Conservation (phyloP, 495 filamentous ascomycete species). For the Penicillium nucicola region DNA sequence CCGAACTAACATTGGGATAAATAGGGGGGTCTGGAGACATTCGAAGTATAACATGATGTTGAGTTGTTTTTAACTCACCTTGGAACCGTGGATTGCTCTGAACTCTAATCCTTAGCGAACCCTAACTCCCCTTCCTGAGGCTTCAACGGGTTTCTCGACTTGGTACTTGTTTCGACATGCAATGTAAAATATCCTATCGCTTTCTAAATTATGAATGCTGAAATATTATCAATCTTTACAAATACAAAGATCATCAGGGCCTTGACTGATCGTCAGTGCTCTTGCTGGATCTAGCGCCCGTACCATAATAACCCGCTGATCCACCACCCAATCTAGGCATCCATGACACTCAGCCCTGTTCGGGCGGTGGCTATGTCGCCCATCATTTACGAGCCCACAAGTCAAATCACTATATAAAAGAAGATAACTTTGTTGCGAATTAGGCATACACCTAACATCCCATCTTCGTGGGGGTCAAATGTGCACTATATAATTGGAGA, state of each 20-base stretch:
- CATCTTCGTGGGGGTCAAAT: too few relatives aligned
- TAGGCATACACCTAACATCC: neutral
- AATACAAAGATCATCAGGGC: neutral
- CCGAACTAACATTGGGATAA: too few relatives aligned
- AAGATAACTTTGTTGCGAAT: neutral
- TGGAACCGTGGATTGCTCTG: constrained; percentile 6
- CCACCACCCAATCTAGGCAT: neutral
- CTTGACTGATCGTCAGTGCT: neutral
- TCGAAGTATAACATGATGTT: neutral
- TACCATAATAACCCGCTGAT: neutral
- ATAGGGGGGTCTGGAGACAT: too few relatives aligned
- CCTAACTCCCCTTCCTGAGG: neutral
- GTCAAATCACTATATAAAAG: neutral
- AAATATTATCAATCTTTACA: too few relatives aligned
- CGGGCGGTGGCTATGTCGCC: neutral
- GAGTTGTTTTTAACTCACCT: neutral
- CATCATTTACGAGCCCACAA: neutral
- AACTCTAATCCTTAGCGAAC: constrained; percentile 4
- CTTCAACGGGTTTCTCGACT: too few relatives aligned
- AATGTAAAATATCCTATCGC: too few relatives aligned
- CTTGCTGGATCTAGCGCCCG: neutral
- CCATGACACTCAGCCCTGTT: neutral
- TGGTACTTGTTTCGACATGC: too few relatives aligned
- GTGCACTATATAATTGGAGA: too few relatives aligned
- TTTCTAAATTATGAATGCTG: too few relatives aligned